A percentile compares a stretch with the other conserved stretches of the same genome.
These are phyloP conservation scores for Daedalea quercina DNA, from an alignment of 768 basidiomycete species.

Conservation along the genomic window DNA sequence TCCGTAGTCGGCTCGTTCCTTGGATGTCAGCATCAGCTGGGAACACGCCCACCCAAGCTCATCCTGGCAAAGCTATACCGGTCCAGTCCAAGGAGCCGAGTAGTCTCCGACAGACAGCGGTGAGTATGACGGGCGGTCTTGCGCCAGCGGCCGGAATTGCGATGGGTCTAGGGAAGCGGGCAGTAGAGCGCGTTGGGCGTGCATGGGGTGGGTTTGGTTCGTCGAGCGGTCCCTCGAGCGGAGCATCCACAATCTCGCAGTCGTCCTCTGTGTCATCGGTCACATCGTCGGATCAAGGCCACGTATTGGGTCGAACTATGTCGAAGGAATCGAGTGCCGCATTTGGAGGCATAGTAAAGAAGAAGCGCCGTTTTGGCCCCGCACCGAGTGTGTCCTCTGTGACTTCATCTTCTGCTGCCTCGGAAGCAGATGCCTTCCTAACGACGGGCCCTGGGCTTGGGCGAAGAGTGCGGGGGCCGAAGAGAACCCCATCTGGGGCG, in stretches of 20 bases:
- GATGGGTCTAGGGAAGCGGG: constrained; percentile 44
- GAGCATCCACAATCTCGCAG: constrained; percentile 35
- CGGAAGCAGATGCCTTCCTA: constrained; percentile 37
- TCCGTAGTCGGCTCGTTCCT: constrained; percentile 42
- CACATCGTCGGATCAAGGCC: constrained; percentile 7
- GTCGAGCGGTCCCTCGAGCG: constrained; percentile 19
- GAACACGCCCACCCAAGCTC: constrained; percentile 12
- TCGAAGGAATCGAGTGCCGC: constrained; percentile 1
- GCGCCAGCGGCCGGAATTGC: constrained; percentile 71
- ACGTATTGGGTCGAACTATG: constrained; percentile 1
- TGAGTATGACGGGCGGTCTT: constrained; percentile 64
- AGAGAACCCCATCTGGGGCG: constrained; percentile 29
- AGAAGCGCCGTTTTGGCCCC: constrained; percentile 46
- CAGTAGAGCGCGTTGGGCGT: constrained; percentile 63
- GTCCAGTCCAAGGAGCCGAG: neutral
- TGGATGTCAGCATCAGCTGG: constrained; percentile 29
- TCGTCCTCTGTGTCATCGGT: constrained; percentile 31
- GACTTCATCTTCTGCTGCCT: constrained; percentile 40
- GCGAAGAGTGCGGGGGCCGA: constrained; percentile 46
- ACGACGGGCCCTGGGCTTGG: constrained; percentile 48
- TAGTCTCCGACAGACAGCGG: constrained; percentile 53
- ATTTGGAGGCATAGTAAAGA: constrained; percentile 15
- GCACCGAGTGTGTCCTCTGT: constrained; percentile 48
- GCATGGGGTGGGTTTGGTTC: constrained; percentile 47
- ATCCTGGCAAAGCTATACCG: constrained; percentile 23